Evolutionary conservation across 2,329 filamentous ascomycete species (phyloP).

Genomic region (Venturia pyrina): DNA sequence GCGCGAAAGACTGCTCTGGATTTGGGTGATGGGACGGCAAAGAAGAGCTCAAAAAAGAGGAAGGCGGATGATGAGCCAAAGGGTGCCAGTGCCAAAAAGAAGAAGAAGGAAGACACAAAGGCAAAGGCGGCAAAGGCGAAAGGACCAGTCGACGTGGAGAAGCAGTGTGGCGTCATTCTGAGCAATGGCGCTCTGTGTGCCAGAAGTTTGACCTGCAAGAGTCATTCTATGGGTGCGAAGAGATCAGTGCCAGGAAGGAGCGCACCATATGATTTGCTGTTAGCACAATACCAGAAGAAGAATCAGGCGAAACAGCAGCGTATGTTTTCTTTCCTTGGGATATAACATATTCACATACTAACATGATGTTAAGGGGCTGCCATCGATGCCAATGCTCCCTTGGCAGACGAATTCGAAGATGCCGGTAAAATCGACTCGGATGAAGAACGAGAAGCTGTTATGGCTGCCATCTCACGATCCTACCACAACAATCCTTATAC

Average conservation of each 20-base stretch:
- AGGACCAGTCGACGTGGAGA: constrained; percentile 87
- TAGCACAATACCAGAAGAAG: constrained; percentile 68
- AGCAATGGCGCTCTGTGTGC: constrained; percentile 82
- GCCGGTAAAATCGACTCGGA: constrained; percentile 78
- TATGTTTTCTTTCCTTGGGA: constrained; percentile 38
- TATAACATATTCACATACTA: background rate
- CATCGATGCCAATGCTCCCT: constrained; percentile 83
- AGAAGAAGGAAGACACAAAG: constrained; percentile 90
- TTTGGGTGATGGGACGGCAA: constrained; percentile 24
- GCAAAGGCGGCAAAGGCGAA: constrained; percentile 76
- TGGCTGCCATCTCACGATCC: constrained; percentile 64
- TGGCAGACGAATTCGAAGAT: constrained; percentile 73
- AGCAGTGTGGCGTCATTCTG: constrained; percentile 81
- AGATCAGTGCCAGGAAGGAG: constrained; percentile 77
- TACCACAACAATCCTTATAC: constrained; percentile 8
- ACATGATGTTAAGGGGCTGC: constrained; percentile 58
- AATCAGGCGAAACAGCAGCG: constrained; percentile 97
- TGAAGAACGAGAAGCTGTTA: constrained; percentile 83
- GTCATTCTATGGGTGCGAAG: constrained; percentile 90
- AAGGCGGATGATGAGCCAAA: constrained; percentile 55
- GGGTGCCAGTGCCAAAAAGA: constrained; percentile 69
- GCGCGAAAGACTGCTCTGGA: constrained; percentile 32
- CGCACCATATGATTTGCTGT: constrained; percentile 83
- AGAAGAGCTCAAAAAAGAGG: constrained; percentile 35
- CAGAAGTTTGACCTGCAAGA: constrained; percentile 84